Evolutionary conservation across 306 rosid genomes (phyloP).

Genomic region (Vigna reflexopilosa): DNA sequence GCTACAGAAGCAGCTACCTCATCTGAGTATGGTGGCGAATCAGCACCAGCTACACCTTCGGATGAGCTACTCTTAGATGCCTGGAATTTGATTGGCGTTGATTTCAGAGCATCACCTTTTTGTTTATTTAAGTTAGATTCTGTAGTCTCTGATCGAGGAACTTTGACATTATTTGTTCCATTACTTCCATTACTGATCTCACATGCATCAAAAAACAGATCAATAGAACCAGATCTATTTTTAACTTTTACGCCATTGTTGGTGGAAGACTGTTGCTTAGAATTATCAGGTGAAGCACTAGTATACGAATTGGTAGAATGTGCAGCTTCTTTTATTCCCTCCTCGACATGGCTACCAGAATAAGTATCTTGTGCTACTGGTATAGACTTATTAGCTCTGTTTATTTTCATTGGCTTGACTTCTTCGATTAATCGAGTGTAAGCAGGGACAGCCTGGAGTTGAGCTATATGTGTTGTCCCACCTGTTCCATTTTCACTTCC

Average conservation of each 20-base stretch:
- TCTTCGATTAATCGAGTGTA: conserved; percentile 73
- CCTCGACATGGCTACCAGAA: conserved; percentile 36
- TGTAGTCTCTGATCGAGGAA: conserved; percentile 51
- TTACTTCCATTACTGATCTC: conserved; percentile 58
- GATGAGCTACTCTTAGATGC: conserved; percentile 44
- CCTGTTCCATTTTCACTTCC: conserved; percentile 61
- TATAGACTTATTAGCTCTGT: conserved; percentile 47
- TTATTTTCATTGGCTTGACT: conserved; percentile 50
- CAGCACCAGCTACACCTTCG: conserved; percentile 48
- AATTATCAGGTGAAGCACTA: conserved; percentile 51
- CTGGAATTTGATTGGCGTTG: conserved; percentile 50
- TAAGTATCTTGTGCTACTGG: conserved; percentile 45
- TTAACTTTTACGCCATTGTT: conserved; percentile 49
- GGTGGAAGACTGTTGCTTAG: conserved; percentile 56
- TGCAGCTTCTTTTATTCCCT: conserved; percentile 42
- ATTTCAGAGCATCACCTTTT: conserved; percentile 46
- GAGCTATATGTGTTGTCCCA: conserved; percentile 64
- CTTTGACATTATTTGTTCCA: conserved; percentile 47
- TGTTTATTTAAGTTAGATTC: conserved; percentile 43
- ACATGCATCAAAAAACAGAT: conserved; percentile 53
- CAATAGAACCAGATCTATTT: conserved; percentile 50
- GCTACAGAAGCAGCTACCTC: conserved; percentile 88
- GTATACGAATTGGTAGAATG: conserved; percentile 32
- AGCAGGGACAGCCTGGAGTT: conserved; percentile 71
- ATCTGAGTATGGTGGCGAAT: conserved; percentile 64